phyloP scores from a whole-genome alignment of 2,329 filamentous ascomycete species.

The Colletotrichum sp. region DNA sequence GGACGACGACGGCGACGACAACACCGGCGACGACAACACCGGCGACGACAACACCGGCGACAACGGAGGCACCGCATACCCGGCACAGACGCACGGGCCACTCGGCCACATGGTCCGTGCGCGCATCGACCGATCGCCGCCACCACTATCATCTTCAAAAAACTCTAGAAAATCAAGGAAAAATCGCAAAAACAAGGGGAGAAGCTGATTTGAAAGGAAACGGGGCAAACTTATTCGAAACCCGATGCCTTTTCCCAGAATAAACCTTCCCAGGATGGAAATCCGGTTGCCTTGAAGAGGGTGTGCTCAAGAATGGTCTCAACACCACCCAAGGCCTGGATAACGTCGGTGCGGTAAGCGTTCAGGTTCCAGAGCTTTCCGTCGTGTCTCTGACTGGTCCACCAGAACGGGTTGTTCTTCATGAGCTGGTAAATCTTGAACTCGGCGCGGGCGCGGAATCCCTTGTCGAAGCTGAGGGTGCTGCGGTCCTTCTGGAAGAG shows the following conservation, averaged over 20 bases:
- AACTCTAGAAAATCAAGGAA: background rate
- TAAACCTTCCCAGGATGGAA: constrained; percentile 94
- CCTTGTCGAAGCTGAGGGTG: constrained; percentile 97
- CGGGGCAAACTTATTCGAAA: no score
- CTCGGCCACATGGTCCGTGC: background rate
- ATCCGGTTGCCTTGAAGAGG: constrained; percentile 94
- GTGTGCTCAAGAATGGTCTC: constrained; percentile 98
- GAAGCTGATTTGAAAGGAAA: no score
- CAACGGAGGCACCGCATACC: background rate
- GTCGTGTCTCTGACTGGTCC: constrained; percentile 96
- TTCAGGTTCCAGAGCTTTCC: constrained; percentile 98
- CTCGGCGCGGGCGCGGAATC: constrained; percentile 92
- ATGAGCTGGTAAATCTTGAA: constrained; percentile 99
- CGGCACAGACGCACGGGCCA: background rate
- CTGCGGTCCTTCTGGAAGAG: constrained; percentile 98
- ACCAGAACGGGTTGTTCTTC: constrained; percentile 99
- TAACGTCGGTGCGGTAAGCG: constrained; percentile 94
- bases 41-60: background rate
- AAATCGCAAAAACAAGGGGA: background rate
- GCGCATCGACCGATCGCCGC: no score
- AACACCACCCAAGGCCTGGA: constrained; percentile 93
- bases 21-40: background rate
- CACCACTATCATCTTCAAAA: background rate
- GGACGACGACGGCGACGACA: background rate
- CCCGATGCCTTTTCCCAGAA: constrained; percentile 92